Evolutionary conservation across 2,329 filamentous ascomycete genomes (phyloP).

Genomic region (Rosellinia necatrix): DNA sequence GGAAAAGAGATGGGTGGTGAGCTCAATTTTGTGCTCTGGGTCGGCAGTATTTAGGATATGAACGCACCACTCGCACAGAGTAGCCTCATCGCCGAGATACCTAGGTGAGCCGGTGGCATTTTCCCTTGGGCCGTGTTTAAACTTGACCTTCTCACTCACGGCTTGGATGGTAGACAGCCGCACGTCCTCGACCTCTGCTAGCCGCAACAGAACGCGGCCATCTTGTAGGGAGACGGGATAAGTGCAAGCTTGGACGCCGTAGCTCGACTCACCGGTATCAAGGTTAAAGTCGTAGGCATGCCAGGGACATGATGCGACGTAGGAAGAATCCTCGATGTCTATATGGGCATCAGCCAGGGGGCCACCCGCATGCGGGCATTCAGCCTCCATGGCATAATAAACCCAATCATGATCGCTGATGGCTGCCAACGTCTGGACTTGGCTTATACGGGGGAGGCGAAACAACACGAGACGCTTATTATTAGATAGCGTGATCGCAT

Average conservation of each 20-base stretch:
- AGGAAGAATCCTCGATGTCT: constrained; percentile 53
- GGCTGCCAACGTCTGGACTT: constrained; percentile 33
- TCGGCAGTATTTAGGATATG: constrained; percentile 51
- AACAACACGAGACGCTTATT: constrained; percentile 52
- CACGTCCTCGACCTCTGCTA: constrained; percentile 34
- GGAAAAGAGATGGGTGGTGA: constrained; percentile 50
- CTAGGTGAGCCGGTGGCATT: constrained; percentile 22
- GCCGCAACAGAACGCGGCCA: constrained; percentile 43
- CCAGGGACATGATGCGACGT: constrained; percentile 53
- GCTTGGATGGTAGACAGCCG: constrained; percentile 45
- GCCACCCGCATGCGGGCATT: constrained; percentile 52
- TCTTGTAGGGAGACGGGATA: constrained; percentile 47
- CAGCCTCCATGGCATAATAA: constrained; percentile 54
- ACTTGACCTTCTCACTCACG: constrained; percentile 51
- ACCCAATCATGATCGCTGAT: constrained; percentile 47
- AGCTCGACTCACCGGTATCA: constrained; percentile 53
- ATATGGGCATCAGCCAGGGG: constrained; percentile 51
- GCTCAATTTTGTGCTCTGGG: constrained; percentile 52
- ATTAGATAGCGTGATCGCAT: constrained; percentile 48
- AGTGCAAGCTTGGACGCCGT: constrained; percentile 52
- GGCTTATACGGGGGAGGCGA: constrained; percentile 48
- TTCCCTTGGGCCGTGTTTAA: constrained; percentile 44
- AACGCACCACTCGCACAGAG: constrained; percentile 53
- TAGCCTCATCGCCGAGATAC: constrained; percentile 47
- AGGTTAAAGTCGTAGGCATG: constrained; percentile 56